These are phyloP conservation scores for Cucurbita argyrosperma DNA, from an alignment of 306 rosid species.

Conservation along the genomic window DNA sequence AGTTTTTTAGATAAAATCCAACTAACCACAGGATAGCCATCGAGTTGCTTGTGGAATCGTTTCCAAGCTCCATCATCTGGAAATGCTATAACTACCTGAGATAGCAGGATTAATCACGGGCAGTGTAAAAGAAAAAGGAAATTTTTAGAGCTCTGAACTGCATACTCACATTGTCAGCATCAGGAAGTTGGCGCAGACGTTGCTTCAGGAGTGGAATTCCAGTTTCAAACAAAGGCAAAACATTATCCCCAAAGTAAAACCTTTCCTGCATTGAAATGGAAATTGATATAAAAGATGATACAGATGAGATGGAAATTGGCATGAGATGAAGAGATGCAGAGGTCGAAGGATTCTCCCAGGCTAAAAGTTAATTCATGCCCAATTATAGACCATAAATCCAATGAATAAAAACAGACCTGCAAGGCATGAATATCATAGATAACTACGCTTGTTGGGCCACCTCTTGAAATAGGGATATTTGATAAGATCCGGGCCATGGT, in stretches of 20 bases:
- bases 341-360: too few species aligned
- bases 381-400: not conserved
- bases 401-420: constrained; percentile 44
- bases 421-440: constrained; percentile 91
- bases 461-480: constrained; percentile 84
- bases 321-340: not conserved
- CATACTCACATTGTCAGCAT: constrained; percentile 46
- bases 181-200: constrained; percentile 71
- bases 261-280: constrained; percentile 51
- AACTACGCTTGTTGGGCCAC: constrained; percentile 90
- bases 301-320: not conserved
- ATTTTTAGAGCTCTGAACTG: constrained; percentile 4
- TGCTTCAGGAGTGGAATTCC: constrained; percentile 89
- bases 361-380: not conserved
- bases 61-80: constrained; percentile 99
- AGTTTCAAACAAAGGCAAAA: constrained; percentile 91
- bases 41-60: constrained; percentile 87
- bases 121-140: not conserved
- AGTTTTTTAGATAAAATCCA: not conserved
- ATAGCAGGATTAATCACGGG: not conserved
- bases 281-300: not conserved
- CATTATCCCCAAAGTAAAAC: constrained; percentile 90
- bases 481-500: constrained; percentile 92
- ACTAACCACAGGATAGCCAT: constrained; percentile 56
- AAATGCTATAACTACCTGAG: constrained; percentile 85